Base-by-base conservation (phyloP, 2,329 filamentous ascomycete species). In the Colletotrichum orchidophilum region DNA sequence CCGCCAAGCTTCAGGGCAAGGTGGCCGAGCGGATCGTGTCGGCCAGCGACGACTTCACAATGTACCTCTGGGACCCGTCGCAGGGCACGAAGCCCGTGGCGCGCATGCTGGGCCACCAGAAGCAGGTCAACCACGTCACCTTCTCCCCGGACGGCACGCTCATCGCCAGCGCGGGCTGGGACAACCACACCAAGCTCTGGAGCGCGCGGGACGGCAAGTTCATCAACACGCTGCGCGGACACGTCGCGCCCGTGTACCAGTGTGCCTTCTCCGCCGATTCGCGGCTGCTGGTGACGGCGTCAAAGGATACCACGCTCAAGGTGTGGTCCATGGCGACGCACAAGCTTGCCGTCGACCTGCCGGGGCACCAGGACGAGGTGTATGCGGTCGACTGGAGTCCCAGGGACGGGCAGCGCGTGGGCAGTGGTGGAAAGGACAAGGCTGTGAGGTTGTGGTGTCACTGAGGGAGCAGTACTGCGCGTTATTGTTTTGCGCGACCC, bases 111-210 rank as follows among this genome's bases (percentile, higher is more conserved):
- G 96, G 96, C 2, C 96, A 99, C 78, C 94, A 98, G 80, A 98
- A 98, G 83, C 94, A 96, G 78, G 95, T 98, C 75, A 98, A 98
- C 80, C 94, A 98, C 79, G 95, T 98, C 58, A 93, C 92, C 0
- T 98, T 98, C 82, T 97, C 94, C 1, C 95, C 96, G 0, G 95
- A 98, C 78, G 96, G 95, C 39, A 87, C 90, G 9, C 88, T 96
- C 70, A 95, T 99, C 76, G 96, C 96, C 9, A 97, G 93, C 46
- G 92, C 94, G 9, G 92, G 92, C 4, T 99, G 96, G 84, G 96
- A 99, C 81, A 99, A 98, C 80, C 94, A 96, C 77, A 94, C 96
- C 76, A 97, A 97, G 83, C 83, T 98, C 29, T 98, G 95, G 95
- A 94, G 91, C 75, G 64, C 71, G 70, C 88, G 88, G 73, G 89